Conservation (phyloP, 768 basidiomycete species). For the Collybia mongolica region DNA sequence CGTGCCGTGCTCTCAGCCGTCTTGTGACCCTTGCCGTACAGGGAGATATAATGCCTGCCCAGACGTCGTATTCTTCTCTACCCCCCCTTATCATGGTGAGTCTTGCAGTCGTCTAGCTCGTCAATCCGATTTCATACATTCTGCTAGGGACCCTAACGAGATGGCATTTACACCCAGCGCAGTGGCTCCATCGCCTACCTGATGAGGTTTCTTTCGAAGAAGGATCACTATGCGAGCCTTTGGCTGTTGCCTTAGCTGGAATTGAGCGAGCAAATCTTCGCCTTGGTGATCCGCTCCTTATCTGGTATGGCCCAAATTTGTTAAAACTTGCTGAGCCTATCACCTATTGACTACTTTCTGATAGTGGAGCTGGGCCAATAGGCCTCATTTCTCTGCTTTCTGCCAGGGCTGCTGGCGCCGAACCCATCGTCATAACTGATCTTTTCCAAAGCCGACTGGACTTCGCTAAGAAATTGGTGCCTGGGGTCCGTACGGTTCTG, state of each 20-base stretch:
- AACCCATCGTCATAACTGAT: constrained; percentile 70
- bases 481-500: constrained; percentile 55
- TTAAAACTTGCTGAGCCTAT: neutral
- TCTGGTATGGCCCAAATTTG: constrained; percentile 41
- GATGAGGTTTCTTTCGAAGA: constrained; percentile 64
- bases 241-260: constrained; percentile 67
- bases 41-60: constrained; percentile 66
- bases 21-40: constrained; percentile 61
- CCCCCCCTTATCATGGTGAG: constrained; percentile 64
- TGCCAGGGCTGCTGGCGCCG: constrained; percentile 66
- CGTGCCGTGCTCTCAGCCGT: constrained; percentile 62
- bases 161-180: constrained; percentile 66
- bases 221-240: constrained; percentile 65
- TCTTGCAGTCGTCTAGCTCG: neutral
- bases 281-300: constrained; percentile 60
- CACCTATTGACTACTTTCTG: neutral
- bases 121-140: constrained; percentile 1
- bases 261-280: constrained; percentile 64
- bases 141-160: constrained; percentile 56
- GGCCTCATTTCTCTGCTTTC: constrained; percentile 62
- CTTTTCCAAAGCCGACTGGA: constrained; percentile 64
- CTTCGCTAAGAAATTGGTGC: constrained; percentile 62
- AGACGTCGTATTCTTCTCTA: constrained; percentile 65
- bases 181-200: constrained; percentile 67
- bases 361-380: constrained; percentile 67